These are phyloP conservation scores for Prinsepia uniflora DNA, from an alignment of 306 rosid genomes.

Conservation along the genomic window DNA sequence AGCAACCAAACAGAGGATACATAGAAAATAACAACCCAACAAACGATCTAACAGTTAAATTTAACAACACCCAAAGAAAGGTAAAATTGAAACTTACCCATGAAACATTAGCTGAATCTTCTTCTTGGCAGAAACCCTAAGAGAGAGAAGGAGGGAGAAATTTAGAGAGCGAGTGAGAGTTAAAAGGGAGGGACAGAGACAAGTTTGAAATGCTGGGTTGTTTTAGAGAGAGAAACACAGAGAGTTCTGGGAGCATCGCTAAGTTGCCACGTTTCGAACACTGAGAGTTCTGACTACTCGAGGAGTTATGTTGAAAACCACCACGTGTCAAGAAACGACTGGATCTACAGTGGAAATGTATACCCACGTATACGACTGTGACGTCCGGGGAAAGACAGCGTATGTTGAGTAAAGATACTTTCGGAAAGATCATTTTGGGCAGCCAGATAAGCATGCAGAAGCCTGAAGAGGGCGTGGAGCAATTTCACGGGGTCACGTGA, in stretches of 20 bases:
- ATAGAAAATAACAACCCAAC: not conserved
- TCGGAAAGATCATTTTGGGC: not conserved
- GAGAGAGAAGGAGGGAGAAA: slow-evolving; percentile 28
- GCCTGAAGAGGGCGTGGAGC: not conserved
- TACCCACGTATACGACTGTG: slow-evolving; percentile 18
- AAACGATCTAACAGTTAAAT: slow-evolving; percentile 15
- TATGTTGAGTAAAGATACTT: slow-evolving; percentile 10
- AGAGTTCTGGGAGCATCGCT: slow-evolving; percentile 23
- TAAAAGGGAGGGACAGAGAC: slow-evolving; percentile 35
- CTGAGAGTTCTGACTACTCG: slow-evolving; percentile 23
- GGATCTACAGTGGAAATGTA: slow-evolving; percentile 16
- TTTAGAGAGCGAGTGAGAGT: slow-evolving; percentile 19
- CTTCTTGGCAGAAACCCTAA: slow-evolving; percentile 40
- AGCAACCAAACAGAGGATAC: slow-evolving; percentile 10
- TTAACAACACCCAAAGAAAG: not conserved
- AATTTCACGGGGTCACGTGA: slow-evolving; percentile 3
- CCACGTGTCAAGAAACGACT: slow-evolving; percentile 26
- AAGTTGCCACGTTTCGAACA: slow-evolving; percentile 39
- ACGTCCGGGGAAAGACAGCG: slow-evolving; percentile 20
- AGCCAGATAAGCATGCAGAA: not conserved
- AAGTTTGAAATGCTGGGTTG: slow-evolving; percentile 40
- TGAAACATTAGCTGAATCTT: slow-evolving; percentile 24
- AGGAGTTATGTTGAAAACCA: not conserved
- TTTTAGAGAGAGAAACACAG: slow-evolving; percentile 14
- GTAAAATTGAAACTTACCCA: slow-evolving; percentile 20